phyloP scores from a whole-genome alignment of 495 filamentous ascomycete genomes.

The Amphirosellinia nigrospora region DNA sequence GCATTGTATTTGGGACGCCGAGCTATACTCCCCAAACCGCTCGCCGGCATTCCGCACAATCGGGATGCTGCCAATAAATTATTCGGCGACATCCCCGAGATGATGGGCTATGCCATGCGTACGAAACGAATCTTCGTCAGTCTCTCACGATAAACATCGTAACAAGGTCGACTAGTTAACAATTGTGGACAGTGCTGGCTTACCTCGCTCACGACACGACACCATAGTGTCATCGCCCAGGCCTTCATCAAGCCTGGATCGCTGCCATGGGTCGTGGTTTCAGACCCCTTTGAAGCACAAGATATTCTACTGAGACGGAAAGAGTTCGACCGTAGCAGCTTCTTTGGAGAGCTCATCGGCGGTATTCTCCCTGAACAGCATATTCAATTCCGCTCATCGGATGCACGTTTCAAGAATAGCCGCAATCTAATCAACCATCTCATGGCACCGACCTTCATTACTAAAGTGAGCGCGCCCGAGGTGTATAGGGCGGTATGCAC shows the following conservation, averaged over 20 bases:
- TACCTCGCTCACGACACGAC: constrained; percentile 35
- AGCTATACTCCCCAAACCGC: constrained; percentile 35
- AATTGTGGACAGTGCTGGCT: constrained; percentile 25
- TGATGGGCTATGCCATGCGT: constrained; percentile 28
- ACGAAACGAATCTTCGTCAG: constrained; percentile 30
- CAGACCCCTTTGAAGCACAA: constrained; percentile 43
- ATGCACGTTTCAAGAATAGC: constrained; percentile 9
- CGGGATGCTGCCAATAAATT: constrained; percentile 30
- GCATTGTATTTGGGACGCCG: not conserved
- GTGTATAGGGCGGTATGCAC: not conserved
- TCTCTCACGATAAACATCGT: not conserved
- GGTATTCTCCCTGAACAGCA: constrained; percentile 13
- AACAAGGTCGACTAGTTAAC: not conserved
- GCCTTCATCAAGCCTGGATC: constrained; percentile 43
- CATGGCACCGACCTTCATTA: constrained; percentile 20
- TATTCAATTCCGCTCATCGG: constrained; percentile 11
- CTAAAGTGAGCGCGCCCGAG: constrained; percentile 3
- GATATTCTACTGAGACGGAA: constrained; percentile 46
- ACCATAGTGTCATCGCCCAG: constrained; percentile 37
- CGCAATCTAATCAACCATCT: constrained; percentile 16
- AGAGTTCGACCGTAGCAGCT: constrained; percentile 15
- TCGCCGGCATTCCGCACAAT: constrained; percentile 46
- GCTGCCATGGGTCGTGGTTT: constrained; percentile 42
- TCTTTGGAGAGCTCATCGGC: constrained; percentile 5
- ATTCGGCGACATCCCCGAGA: constrained; percentile 42